Percentiles rank a stretch among this genome's conserved stretches.
phyloP scores from a whole-genome alignment of 108 stramenopile species.

The Fistulifera solaris region DNA sequence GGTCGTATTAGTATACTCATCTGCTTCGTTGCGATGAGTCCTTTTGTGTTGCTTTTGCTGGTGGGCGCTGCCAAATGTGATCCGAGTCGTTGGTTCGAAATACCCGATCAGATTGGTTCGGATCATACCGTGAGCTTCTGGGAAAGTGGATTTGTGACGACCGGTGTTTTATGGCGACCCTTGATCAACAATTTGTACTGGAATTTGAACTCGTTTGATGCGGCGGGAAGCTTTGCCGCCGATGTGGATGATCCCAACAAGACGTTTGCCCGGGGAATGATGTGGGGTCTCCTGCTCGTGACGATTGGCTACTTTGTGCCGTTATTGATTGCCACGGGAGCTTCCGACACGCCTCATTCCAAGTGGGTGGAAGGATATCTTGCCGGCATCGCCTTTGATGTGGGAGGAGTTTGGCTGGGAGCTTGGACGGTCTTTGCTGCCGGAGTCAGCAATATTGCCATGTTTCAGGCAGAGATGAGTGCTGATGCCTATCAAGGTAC shows the following conservation, averaged over 20 bases:
- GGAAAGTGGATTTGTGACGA: slow-evolving; percentile 26
- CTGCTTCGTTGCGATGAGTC: slow-evolving; percentile 80
- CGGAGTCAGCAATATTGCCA: slow-evolving; percentile 76
- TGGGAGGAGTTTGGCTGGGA: slow-evolving; percentile 89
- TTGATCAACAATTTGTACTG: slow-evolving; percentile 94
- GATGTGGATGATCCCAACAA: slow-evolving; percentile 66
- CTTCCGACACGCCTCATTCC: slow-evolving; percentile 41
- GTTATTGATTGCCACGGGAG: slow-evolving; percentile 61
- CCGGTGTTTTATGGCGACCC: slow-evolving; percentile 82
- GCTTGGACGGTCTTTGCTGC: slow-evolving; percentile 88
- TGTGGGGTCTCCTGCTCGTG: slow-evolving; percentile 51
- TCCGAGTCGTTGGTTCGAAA: slow-evolving; percentile 68
- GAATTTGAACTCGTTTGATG: slow-evolving; percentile 91
- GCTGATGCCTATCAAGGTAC: slow-evolving; percentile 86
- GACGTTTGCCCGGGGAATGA: slow-evolving; percentile 72
- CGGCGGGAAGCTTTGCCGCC: slow-evolving; percentile 75
- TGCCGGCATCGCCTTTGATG: slow-evolving; percentile 55
- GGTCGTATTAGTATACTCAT: slow-evolving; percentile 75
- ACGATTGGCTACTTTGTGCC: slow-evolving; percentile 71
- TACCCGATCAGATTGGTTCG: slow-evolving; percentile 27
- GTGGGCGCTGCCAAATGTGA: slow-evolving; percentile 63
- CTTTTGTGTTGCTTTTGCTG: slow-evolving; percentile 76
- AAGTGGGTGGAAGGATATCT: slow-evolving; percentile 88
- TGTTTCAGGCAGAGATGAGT: slow-evolving; percentile 92
- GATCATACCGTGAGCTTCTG: slow-evolving; percentile 18